Evolutionary conservation across 2,329 filamentous ascomycete genomes (phyloP).

Genomic region (Nothopassalora personata): DNA sequence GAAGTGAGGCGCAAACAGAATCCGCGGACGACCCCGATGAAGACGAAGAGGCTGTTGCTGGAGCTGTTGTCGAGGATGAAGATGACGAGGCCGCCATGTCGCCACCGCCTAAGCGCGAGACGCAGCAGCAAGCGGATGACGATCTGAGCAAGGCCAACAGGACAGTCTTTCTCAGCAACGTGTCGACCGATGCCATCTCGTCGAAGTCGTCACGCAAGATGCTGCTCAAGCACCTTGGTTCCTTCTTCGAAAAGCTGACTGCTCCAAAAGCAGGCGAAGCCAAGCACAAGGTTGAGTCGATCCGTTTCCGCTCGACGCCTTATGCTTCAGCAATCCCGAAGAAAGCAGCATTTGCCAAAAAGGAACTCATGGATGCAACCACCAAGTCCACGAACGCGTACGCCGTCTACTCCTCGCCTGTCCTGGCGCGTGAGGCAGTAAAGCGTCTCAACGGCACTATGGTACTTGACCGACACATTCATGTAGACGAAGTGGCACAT

Average conservation of each 20-base stretch:
- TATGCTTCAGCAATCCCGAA: constrained; percentile 80
- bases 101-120: constrained; percentile 54
- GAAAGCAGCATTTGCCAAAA: constrained; percentile 88
- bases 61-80: constrained; percentile 19
- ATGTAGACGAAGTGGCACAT: constrained; percentile 86
- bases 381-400: constrained; percentile 94
- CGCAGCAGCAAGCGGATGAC: constrained; percentile 37
- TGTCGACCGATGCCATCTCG: constrained; percentile 74
- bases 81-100: constrained; percentile 47
- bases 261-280: constrained; percentile 39
- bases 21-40: constrained; percentile 26
- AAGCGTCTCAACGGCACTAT: constrained; percentile 75
- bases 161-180: constrained; percentile 90
- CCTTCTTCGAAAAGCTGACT: constrained; percentile 57
- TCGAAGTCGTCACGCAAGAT: constrained; percentile 76
- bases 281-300: constrained; percentile 73
- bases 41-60: constrained; percentile 26
- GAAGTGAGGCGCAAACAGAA: constrained; percentile 22
- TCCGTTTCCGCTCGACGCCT: constrained; percentile 90
- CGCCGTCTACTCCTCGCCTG: constrained; percentile 72
- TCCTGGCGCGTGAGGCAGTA: constrained; percentile 71
- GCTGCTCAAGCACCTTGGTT: constrained; percentile 70
- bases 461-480: constrained; percentile 79
- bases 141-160: constrained; percentile 81
- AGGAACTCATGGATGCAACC: constrained; percentile 83